Evolutionary conservation across 2,329 filamentous ascomycete genomes (phyloP).

Genomic region (Sarocladium strictum): DNA sequence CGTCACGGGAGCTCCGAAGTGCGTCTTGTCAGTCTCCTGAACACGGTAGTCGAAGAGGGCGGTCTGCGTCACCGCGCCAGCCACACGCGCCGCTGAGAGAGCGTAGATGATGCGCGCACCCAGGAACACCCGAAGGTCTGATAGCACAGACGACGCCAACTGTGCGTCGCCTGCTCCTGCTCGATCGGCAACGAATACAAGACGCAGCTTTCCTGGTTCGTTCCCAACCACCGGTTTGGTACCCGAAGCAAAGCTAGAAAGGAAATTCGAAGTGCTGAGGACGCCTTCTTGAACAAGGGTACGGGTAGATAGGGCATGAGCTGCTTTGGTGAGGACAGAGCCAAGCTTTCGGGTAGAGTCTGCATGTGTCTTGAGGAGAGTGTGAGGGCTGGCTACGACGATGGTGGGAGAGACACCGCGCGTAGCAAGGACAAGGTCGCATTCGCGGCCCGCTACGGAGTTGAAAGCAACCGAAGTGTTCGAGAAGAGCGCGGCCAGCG

Average conservation of each 20-base stretch:
- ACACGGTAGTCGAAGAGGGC: conserved; percentile 81
- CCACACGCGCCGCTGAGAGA: conserved; percentile 74
- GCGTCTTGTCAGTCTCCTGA: conserved; percentile 35
- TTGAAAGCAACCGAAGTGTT: conserved; percentile 85
- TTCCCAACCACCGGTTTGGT: conserved; percentile 53
- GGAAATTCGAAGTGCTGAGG: conserved; percentile 52
- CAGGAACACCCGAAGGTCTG: conserved; percentile 76
- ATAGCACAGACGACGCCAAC: conserved; percentile 64
- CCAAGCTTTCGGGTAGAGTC: conserved; percentile 54
- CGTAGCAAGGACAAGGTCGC: conserved; percentile 68
- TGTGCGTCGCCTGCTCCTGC: conserved; percentile 55
- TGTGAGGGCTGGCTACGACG: conserved; percentile 69
- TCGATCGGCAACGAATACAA: conserved; percentile 74
- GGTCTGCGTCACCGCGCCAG: conserved; percentile 83
- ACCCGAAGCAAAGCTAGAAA: conserved; percentile 50
- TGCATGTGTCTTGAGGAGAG: conserved; percentile 61
- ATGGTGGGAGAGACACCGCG: conserved; percentile 75
- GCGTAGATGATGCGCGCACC: conserved; percentile 79
- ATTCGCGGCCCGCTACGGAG: conserved; percentile 70
- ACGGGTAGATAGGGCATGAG: conserved; percentile 67
- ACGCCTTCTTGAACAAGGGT: conserved; percentile 64
- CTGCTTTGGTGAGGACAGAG: conserved; percentile 58
- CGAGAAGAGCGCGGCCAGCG: conserved; percentile 75
- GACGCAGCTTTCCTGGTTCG: conserved; percentile 66
- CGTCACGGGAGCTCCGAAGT: conserved; percentile 79